Evolutionary conservation across 495 filamentous ascomycete genomes (phyloP).

Genomic region (Penicillium pulvis): DNA sequence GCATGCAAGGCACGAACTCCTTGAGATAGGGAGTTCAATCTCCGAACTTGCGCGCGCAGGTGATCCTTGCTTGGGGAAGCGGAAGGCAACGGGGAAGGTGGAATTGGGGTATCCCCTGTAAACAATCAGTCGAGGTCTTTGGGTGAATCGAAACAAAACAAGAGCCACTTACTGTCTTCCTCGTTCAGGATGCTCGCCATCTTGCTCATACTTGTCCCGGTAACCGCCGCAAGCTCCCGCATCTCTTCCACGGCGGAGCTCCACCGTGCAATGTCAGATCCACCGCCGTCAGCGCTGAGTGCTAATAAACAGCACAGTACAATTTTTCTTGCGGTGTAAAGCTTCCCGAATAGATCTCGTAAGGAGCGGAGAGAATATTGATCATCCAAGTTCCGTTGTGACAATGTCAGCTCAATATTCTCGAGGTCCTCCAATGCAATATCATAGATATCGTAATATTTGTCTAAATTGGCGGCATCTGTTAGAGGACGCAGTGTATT

Average conservation of each 20-base stretch:
- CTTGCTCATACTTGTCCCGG: conserved; percentile 51
- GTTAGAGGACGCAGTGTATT: conserved; percentile 68
- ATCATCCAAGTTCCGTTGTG: conserved; percentile 67
- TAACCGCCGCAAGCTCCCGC: conserved; percentile 58
- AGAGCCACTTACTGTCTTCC: conserved; percentile 69
- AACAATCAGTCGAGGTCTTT: conserved; percentile 27
- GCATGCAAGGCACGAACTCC: conserved; percentile 92
- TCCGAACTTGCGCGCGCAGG: conserved; percentile 79
- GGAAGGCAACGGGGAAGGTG: conserved; percentile 66
- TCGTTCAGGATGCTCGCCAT: conserved; percentile 75
- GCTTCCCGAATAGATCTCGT: conserved; percentile 74
- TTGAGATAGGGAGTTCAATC: conserved; percentile 82
- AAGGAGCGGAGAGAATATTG: conserved; percentile 76
- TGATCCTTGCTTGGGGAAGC: conserved; percentile 79
- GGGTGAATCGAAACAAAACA: not conserved
- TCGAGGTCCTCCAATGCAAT: conserved; percentile 76
- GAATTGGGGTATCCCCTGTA: conserved; percentile 48
- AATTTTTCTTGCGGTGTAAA: conserved; percentile 78
- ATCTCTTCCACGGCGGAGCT: conserved; percentile 76
- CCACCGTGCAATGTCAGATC: conserved; percentile 79
- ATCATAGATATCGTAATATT: conserved; percentile 91
- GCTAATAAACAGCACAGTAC: conserved; percentile 85
- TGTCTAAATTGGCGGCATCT: conserved; percentile 77
- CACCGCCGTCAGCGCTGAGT: conserved; percentile 81
- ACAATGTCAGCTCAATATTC: conserved; percentile 62